Percentiles rank a stretch among this genome's conserved stretches.
These are phyloP conservation scores for Penicillium oxalicum DNA, from an alignment of 2,329 filamentous ascomycete species.

Conservation along the genomic window DNA sequence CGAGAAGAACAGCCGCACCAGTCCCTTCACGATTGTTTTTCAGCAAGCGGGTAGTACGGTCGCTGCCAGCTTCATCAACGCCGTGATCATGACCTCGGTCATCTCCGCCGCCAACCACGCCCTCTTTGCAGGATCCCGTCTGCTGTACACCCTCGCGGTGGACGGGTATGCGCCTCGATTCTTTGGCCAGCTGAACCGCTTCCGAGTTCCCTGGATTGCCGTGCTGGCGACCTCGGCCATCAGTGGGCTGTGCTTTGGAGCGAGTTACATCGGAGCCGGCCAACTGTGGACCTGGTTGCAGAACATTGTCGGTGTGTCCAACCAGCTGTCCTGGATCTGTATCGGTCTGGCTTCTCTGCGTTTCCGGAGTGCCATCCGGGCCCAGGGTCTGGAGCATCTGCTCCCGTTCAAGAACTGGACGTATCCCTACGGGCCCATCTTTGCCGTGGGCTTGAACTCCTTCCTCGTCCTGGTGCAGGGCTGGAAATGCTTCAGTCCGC, in stretches of 20 bases:
- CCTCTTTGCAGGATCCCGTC: constrained; percentile 51
- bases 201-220: constrained; percentile 49
- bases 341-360: constrained; percentile 61
- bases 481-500: constrained; percentile 54
- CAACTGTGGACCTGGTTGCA: constrained; percentile 63
- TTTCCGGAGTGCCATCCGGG: constrained; percentile 53
- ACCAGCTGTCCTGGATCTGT: constrained; percentile 59
- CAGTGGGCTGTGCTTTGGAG: constrained; percentile 57
- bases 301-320: constrained; percentile 62
- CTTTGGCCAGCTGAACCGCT: constrained; percentile 48
- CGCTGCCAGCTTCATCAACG: constrained; percentile 55
- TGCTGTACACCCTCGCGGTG: constrained; percentile 53
- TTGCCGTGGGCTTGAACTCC: constrained; percentile 52
- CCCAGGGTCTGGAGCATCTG: constrained; percentile 56
- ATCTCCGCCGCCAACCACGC: constrained; percentile 56
- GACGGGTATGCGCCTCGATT: constrained; percentile 52
- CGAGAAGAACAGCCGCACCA: constrained; percentile 42
- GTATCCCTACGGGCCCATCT: constrained; percentile 56
- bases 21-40: constrained; percentile 58
- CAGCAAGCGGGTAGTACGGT: constrained; percentile 50
- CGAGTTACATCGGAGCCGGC: constrained; percentile 60
- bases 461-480: constrained; percentile 60
- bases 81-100: constrained; percentile 55
- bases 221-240: constrained; percentile 51
- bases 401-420: constrained; percentile 63